Conservation (phyloP, 1,139 yeast genomes). For the Debaryomycetaceae sp. region DNA sequence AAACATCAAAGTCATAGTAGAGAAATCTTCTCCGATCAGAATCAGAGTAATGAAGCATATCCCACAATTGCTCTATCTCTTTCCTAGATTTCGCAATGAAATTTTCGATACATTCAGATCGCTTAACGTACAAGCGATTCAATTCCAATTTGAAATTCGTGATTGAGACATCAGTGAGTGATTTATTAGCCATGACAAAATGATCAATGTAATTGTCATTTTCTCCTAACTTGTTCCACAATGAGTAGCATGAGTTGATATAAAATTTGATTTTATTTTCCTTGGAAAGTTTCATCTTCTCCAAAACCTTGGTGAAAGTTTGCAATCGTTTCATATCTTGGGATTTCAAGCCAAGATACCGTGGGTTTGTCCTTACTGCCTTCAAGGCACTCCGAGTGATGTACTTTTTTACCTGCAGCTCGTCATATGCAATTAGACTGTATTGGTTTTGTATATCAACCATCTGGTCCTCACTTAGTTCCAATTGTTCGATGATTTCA, state of each 20-base stretch:
- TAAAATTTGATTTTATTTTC: constrained; percentile 33
- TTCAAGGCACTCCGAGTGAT: constrained; percentile 37
- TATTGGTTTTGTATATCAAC: constrained; percentile 29
- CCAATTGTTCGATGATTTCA: constrained; percentile 23
- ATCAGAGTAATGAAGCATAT: constrained; percentile 52
- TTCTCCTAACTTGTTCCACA: constrained; percentile 54
- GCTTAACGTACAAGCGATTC: constrained; percentile 53
- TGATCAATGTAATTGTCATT: constrained; percentile 28
- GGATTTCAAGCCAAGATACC: constrained; percentile 38
- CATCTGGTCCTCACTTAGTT: constrained; percentile 33
- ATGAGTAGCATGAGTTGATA: constrained; percentile 32
- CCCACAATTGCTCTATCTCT: constrained; percentile 63
- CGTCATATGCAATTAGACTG: constrained; percentile 12
- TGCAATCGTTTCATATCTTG: constrained; percentile 31
- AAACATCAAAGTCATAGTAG: constrained; percentile 34
- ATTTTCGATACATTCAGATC: constrained; percentile 62
- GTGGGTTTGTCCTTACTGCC: constrained; percentile 35
- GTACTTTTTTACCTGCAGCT: constrained; percentile 10
- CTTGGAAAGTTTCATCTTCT: constrained; percentile 26
- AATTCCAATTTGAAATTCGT: constrained; percentile 51
- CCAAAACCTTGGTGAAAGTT: constrained; percentile 25
- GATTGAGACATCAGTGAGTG: constrained; percentile 35
- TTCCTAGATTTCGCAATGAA: constrained; percentile 61
- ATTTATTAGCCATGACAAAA: constrained; percentile 35
- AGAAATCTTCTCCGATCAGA: constrained; percentile 37